Evolutionary conservation across 257 asterid genomes (phyloP).

Genomic region (Solanum lignicaule): DNA sequence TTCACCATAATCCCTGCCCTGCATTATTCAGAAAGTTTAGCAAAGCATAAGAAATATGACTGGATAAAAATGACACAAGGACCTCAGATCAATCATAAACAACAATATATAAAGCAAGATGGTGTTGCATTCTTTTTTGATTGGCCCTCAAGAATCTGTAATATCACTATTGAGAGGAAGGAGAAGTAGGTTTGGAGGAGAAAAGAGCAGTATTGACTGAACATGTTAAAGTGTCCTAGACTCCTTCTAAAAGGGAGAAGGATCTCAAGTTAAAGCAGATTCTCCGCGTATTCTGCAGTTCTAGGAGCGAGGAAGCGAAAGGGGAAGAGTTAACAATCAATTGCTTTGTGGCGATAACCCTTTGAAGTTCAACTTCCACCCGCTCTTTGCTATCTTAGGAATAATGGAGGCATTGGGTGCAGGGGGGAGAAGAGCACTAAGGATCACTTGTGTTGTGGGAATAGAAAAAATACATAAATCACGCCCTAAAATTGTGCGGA

Average conservation of each 20-base stretch:
- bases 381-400: background rate
- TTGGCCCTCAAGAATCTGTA: background rate
- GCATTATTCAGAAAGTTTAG: background rate
- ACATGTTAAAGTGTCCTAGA: background rate
- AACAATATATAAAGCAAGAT: background rate
- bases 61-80: background rate
- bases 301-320: background rate
- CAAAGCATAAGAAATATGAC: background rate
- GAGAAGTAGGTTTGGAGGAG: background rate
- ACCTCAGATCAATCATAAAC: background rate
- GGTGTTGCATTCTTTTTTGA: background rate
- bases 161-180: background rate
- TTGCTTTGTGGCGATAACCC: background rate
- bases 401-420: background rate
- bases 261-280: background rate
- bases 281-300: background rate
- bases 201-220: background rate
- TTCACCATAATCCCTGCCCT: slow-evolving; percentile 1
- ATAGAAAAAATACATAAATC: background rate
- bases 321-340: background rate
- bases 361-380: background rate
- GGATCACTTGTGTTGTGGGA: background rate
- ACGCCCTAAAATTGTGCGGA: background rate
- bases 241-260: background rate
- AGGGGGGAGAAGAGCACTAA: background rate